These are phyloP conservation scores for Poa annua DNA, from an alignment of 176 grass and related monocot genomes.

Conservation along the genomic window DNA sequence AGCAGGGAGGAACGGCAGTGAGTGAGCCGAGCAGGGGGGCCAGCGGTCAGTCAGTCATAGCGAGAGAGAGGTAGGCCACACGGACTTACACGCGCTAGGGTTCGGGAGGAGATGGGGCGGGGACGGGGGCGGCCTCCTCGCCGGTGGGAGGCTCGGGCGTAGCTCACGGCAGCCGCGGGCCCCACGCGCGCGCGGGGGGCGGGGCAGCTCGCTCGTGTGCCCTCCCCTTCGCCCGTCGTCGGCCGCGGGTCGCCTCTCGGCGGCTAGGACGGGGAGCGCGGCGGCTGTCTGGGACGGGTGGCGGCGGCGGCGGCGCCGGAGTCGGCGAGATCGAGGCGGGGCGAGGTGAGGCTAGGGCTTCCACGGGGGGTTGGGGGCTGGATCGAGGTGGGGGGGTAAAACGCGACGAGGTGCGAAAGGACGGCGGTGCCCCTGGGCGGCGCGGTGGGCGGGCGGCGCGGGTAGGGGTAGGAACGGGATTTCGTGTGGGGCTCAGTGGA, in stretches of 20 bases:
- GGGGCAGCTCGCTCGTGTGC: no score
- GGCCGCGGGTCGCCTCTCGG: background rate
- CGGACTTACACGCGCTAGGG: no score
- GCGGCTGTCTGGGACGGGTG: background rate
- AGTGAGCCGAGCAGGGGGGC: no score
- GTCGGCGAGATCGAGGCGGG: constrained; percentile 40
- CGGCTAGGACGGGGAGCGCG: no score
- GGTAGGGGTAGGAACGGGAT: background rate
- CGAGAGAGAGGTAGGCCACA: no score
- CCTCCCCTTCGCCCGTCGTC: background rate
- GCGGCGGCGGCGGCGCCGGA: background rate
- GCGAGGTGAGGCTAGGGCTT: constrained; percentile 13
- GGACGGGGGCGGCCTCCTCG: no score
- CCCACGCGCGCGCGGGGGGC: no score
- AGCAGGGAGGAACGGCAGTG: background rate
- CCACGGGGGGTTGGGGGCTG: constrained; percentile 26
- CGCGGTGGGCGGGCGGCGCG: background rate
- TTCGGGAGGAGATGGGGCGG: no score
- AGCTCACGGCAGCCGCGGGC: no score
- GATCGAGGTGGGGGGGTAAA: constrained; percentile 36
- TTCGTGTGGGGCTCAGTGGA: constrained; percentile 35
- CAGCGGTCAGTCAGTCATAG: no score
- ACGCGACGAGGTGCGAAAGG: constrained; percentile 12
- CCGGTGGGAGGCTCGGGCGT: no score
- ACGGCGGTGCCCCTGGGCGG: constrained; percentile 1